Conservation (phyloP, 345 rosid genomes). For the Eucalyptus pauciflora region DNA sequence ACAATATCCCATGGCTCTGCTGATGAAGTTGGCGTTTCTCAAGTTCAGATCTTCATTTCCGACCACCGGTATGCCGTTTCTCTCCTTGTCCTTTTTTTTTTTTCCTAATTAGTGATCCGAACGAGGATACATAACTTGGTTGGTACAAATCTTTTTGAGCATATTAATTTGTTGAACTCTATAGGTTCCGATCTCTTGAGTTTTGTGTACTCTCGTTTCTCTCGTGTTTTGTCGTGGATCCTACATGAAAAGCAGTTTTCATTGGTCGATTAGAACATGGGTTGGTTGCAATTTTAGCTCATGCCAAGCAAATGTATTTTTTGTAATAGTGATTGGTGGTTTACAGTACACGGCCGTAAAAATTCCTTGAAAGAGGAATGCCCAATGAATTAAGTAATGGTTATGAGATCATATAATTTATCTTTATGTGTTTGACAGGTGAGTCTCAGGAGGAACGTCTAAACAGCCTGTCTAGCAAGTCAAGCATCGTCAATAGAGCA, state of each 20-base stretch:
- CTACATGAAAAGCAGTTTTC: neutral
- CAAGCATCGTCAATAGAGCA: conserved; percentile 39
- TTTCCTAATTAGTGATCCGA: neutral
- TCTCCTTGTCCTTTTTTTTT: neutral
- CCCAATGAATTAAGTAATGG: neutral
- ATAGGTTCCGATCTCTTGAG: neutral
- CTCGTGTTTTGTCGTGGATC: neutral
- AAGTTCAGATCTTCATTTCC: neutral
- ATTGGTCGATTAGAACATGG: neutral
- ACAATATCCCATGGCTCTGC: neutral
- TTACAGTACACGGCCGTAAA: neutral
- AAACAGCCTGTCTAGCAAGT: neutral
- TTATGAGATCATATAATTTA: neutral
- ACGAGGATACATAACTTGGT: neutral
- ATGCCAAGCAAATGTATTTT: neutral
- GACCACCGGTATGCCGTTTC: neutral
- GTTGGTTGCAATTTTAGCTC: neutral
- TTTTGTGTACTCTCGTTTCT: neutral
- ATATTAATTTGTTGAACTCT: neutral
- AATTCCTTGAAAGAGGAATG: neutral
- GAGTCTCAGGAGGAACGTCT: neutral
- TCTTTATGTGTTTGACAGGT: neutral
- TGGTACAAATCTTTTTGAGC: neutral
- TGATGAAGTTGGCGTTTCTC: neutral
- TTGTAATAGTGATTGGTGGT: neutral